These are phyloP conservation scores for Mycena floridula DNA, from an alignment of 768 basidiomycete genomes.

Conservation along the genomic window DNA sequence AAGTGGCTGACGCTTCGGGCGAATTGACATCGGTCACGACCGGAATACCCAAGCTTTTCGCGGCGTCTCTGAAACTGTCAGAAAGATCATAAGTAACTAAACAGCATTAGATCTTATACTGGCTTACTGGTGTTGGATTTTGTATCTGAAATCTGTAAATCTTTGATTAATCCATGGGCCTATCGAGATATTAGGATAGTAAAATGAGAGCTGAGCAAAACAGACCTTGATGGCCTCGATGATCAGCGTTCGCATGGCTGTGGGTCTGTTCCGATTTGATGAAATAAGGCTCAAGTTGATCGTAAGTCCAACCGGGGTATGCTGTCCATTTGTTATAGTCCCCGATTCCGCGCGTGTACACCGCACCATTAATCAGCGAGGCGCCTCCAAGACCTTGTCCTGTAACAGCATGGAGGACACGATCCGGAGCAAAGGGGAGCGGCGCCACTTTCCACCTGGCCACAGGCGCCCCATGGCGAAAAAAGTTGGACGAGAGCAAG, in stretches of 20 bases:
- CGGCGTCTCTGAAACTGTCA: not conserved
- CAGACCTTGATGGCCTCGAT: not conserved
- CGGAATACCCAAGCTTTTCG: not conserved
- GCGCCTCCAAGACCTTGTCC: conserved; percentile 23
- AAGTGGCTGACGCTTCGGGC: not conserved
- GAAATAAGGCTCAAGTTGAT: conserved; percentile 26
- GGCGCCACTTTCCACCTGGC: conserved; percentile 9
- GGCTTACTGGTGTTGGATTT: not conserved
- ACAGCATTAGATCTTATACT: not conserved
- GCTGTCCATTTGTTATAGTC: conserved; percentile 22
- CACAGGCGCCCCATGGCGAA: conserved; percentile 15
- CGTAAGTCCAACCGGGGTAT: conserved; percentile 26
- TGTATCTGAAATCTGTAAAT: not conserved
- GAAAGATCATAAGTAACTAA: too few relatives aligned
- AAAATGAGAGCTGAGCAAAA: not conserved
- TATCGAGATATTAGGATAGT: not conserved
- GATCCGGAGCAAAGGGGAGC: conserved; percentile 5
- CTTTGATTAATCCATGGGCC: not conserved
- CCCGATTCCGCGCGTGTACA: conserved; percentile 18
- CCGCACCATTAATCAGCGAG: conserved; percentile 20
- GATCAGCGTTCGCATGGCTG: not conserved
- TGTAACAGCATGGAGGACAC: conserved; percentile 13
- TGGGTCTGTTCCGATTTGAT: conserved; percentile 21
- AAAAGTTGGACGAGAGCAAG: conserved; percentile 22
- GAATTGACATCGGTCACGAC: not conserved